Base-by-base conservation (phyloP, 2,329 filamentous ascomycete species). In the Penicillium sp. region DNA sequence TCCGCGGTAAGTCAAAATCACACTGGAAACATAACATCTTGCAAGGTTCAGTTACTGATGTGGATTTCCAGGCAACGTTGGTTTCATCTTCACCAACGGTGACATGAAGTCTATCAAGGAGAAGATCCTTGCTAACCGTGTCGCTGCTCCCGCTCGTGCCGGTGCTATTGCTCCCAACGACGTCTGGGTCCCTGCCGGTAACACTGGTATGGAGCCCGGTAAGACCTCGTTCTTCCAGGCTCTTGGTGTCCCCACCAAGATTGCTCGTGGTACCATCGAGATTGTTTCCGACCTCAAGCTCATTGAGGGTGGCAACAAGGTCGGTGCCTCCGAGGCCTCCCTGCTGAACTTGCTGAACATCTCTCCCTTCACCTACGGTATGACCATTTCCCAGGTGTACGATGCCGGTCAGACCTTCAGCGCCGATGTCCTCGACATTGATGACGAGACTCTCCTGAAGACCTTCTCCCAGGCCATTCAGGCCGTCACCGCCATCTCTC, bases 171-270 rank as follows among this genome's bases (percentile, higher is more conserved):
- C 95, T 70, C 95, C 96, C 69, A 81, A 78, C 75, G 96, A 99
- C 81, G 95, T 99, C 78, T 99, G 83, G 85, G 80, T 99, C 70
- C 95, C 95, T 69, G 95, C 93, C 72, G 95, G 95, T 82, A 99
- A 99, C 90, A 99, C 95, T 75, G 95, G 95, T 84, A 99, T 99
- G 95, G 95, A 99, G 83, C 96, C 95, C 78, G 96, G 96, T 82
- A 99, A 99, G 91, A 99, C 95, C 77, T 98, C 95, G 78, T 99
- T 99, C 92, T 99, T 99, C 93, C 95, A 99, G 89, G 95, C 95
- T 75, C 95, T 99, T 82, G 93, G 93, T 92, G 92, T 99, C 79
- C 95, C 95, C 78, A 99, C 95, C 88, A 99, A 99, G 92, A 99
- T 99, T 84, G 95, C 95, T 79, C 95, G 95, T 96, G 96, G 95